Percentiles rank a stretch among this genome's conserved stretches.
Evolutionary conservation across 148 eudicot genomes (phyloP).

Genomic region (Nepenthes mirabilis): DNA sequence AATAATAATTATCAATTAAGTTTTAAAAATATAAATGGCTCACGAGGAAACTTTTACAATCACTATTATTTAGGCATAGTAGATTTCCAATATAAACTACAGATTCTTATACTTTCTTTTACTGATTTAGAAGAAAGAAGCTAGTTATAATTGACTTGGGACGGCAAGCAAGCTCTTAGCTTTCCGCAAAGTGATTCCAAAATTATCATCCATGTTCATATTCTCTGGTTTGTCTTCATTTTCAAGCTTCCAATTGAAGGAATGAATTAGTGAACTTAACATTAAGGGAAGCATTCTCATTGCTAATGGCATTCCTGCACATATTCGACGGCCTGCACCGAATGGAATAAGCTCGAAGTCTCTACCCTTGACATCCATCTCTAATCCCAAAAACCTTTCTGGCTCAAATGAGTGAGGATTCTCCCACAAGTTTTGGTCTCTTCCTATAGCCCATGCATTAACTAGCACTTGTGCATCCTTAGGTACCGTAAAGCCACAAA

Average conservation of each 20-base stretch:
- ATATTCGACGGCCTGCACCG: conserved; percentile 8
- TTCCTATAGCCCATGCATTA: conserved; percentile 34
- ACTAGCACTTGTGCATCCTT: conserved; percentile 26
- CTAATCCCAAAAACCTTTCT: conserved; percentile 18
- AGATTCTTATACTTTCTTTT: too few species aligned
- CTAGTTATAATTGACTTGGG: conserved; percentile 2
- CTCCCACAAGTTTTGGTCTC: conserved; percentile 21
- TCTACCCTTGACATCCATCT: conserved; percentile 22
- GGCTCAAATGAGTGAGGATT: conserved; percentile 21
- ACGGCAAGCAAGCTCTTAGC: conserved; percentile 11
- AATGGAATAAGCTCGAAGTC: too few species aligned
- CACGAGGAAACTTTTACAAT: too few species aligned
- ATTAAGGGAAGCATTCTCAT: conserved; percentile 21
- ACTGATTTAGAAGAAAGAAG: too few species aligned
- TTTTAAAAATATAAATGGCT: too few species aligned
- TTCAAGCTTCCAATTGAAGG: conserved; percentile 27
- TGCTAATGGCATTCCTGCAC: conserved; percentile 32
- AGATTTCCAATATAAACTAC: too few species aligned
- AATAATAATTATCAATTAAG: too few species aligned
- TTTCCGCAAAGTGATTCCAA: conserved; percentile 19
- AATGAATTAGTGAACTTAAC: conserved; percentile 20
- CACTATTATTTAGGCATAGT: too few species aligned
- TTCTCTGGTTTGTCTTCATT: conserved; percentile 12
- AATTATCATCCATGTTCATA: conserved; percentile 26
- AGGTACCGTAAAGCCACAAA: conserved; percentile 14